Evolutionary conservation across 192 early-diverging fungal species (phyloP), one percentile per base, ranked within the genome.

Genomic region (Thamnidium elegans): DNA sequence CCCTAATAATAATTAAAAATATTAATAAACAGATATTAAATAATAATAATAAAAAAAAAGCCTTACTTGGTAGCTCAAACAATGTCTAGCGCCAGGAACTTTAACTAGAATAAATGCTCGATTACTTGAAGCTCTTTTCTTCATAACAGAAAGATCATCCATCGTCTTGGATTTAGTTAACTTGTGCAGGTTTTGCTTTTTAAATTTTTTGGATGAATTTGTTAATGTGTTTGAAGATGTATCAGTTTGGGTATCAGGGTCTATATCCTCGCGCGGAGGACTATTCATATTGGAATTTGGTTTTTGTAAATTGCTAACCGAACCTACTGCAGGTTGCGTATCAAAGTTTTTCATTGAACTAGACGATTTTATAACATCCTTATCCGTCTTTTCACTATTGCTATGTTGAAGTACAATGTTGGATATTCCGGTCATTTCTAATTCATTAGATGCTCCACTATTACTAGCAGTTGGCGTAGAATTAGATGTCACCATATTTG

Each of bases 31-130:
- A 26, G 26, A 26, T 26, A 26, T 26, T 26, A 26, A 26, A 26
- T 26, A 26, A 26, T 26, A 26, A 26, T 26, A 26, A 26, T 26
- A 26, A n/a, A 39, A 8, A n/a, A 32, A 31, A 52, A 48, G 19
- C 9, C 67, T 71, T 73, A 89, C 87, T 68, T 90, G 89, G 71
- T 96, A 97, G 61, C 86, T 90, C 15, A 97, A 72, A 58, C 92
- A 93, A 58, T 89, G 84, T 44, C 83, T 84, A n/a, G 85, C 85
- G 11, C 85, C 87, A 0, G 92, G 92, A 30, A 96, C 83, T 53
- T 93, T 94, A 69, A 97, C 90, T 70, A 94, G 88, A 20, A 97
- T 85, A 78, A 97, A 97, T 36, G 90, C 90, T 58, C 86, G 84
- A 76, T 94, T 95, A 60, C 89, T 77, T 26, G 89, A 85, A 10